phyloP scores from a whole-genome alignment of 169 alveolate species.

The Cryptosporidium viatorum region DNA sequence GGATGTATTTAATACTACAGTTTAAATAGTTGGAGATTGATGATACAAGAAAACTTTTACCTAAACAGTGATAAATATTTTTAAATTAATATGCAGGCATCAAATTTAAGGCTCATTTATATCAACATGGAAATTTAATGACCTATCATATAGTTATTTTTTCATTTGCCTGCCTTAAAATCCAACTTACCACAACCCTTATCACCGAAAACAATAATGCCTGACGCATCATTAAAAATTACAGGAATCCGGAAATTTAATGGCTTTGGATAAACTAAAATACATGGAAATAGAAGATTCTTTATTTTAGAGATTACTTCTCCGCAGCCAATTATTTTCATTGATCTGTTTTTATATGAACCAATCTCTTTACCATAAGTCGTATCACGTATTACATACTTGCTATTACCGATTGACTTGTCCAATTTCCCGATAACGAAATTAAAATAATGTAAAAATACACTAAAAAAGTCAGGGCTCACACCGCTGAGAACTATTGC shows the following conservation, averaged over 20 bases:
- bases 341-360: neutral
- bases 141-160: constrained; percentile 63
- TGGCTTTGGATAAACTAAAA: neutral
- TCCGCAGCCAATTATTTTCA: constrained; percentile 4
- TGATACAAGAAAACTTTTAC: constrained; percentile 24
- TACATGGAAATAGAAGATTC: neutral
- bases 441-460: constrained; percentile 4
- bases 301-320: neutral
- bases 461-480: neutral
- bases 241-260: neutral
- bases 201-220: constrained; percentile 27
- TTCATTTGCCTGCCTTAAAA: constrained; percentile 20
- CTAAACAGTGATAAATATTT: constrained; percentile 14
- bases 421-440: neutral
- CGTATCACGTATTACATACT: too few species aligned
- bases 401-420: neutral
- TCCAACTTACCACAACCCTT: constrained; percentile 66
- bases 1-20: neutral
- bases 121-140: constrained; percentile 42
- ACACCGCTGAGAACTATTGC: neutral
- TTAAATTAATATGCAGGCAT: neutral
- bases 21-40: constrained; percentile 13
- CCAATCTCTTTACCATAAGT: neutral
- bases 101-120: constrained; percentile 68
- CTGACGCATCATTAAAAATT: neutral